Evolutionary conservation across 352 stramenopile species (phyloP).

Genomic region (Pythium monospermum): DNA sequence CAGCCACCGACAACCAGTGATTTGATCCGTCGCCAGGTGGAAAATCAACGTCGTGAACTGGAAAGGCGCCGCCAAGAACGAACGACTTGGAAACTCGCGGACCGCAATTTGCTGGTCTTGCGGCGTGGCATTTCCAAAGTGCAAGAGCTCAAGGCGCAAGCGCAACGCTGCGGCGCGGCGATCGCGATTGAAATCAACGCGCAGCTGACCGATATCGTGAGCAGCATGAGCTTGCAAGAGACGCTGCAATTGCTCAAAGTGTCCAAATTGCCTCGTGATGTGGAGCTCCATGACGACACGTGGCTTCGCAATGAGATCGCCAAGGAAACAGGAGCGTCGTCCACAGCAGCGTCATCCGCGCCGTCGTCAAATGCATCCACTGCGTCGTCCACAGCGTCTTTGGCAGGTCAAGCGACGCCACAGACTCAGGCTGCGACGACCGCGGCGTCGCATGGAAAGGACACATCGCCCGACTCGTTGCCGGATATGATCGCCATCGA

Average conservation of each 20-base stretch:
- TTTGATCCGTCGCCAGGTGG: neutral
- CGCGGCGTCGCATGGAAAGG: no score
- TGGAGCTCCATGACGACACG: conserved; percentile 61
- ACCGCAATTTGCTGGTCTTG: conserved; percentile 64
- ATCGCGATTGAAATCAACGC: conserved; percentile 77
- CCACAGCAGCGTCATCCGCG: neutral
- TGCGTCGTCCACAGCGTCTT: neutral
- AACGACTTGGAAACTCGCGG: conserved; percentile 40
- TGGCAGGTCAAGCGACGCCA: neutral
- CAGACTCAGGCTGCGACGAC: neutral
- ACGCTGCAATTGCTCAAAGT: conserved; percentile 70
- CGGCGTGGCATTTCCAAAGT: conserved; percentile 63
- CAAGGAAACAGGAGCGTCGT: conserved; percentile 35
- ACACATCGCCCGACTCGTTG: neutral
- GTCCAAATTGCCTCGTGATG: conserved; percentile 54
- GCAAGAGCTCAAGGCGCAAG: conserved; percentile 61
- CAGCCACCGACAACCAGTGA: neutral
- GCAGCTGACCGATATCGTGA: conserved; percentile 76
- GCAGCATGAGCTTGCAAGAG: conserved; percentile 47
- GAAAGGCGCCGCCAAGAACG: conserved; percentile 33
- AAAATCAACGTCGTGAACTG: conserved; percentile 9
- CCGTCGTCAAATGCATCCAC: neutral
- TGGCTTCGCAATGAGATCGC: conserved; percentile 73
- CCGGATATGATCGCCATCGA: conserved; percentile 15
- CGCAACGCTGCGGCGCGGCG: conserved; percentile 49